A percentile compares a stretch with the other conserved stretches of the same genome.
phyloP scores from a whole-genome alignment of 164 flowering plant species.

The Kingdonia uniflora region DNA sequence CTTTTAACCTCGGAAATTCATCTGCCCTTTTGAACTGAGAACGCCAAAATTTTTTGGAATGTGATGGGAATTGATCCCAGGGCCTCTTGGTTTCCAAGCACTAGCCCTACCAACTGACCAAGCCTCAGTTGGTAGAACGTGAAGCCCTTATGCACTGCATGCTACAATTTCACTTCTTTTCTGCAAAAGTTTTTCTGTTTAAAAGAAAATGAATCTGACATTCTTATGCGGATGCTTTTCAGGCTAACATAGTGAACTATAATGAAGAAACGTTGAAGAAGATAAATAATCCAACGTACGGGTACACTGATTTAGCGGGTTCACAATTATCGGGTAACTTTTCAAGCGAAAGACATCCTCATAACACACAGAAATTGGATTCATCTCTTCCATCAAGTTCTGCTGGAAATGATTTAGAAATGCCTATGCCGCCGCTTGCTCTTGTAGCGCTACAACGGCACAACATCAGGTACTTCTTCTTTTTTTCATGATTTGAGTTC shows the following conservation, averaged over 20 bases:
- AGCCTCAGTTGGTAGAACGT: too few species aligned
- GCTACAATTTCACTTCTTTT: too few species aligned
- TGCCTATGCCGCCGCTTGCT: slow-evolving; percentile 86
- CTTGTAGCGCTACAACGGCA: slow-evolving; percentile 55
- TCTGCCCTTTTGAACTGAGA: too few species aligned
- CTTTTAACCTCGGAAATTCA: too few species aligned
- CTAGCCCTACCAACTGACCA: too few species aligned
- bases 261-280: slow-evolving; percentile 67
- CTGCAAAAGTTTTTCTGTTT: background rate
- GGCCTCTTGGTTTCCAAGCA: too few species aligned
- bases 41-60: too few species aligned
- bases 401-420: slow-evolving; percentile 48
- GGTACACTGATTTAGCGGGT: slow-evolving; percentile 23
- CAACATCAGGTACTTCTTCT: slow-evolving; percentile 42
- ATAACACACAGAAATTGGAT: slow-evolving; percentile 16
- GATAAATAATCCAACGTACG: slow-evolving; percentile 29
- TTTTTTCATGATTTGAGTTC: too few species aligned
- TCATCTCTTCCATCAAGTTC: slow-evolving; percentile 24
- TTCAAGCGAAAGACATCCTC: slow-evolving; percentile 16
- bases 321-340: slow-evolving; percentile 25
- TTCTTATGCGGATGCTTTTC: slow-evolving; percentile 14
- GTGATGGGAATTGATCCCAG: too few species aligned
- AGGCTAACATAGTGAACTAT: slow-evolving; percentile 75
- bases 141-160: too few species aligned
- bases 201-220: too few species aligned